A percentile compares a stretch with the other conserved stretches of the same genome.
Evolutionary conservation across 352 stramenopile genomes (phyloP).

Genomic region (Globisporangium cederbergense): DNA sequence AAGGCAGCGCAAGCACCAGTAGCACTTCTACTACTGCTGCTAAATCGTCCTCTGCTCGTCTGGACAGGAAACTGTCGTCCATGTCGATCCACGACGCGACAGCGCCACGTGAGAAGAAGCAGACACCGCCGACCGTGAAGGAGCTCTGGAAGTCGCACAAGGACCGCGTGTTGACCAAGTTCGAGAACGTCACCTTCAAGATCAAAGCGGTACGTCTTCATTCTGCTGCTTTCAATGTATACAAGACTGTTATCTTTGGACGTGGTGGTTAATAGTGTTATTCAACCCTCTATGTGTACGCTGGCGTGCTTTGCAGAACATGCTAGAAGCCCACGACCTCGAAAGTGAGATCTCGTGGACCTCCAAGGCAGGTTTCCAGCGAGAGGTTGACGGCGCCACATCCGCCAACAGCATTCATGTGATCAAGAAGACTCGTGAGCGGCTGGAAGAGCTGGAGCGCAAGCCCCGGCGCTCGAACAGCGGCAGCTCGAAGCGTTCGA

Average conservation of each 20-base stretch:
- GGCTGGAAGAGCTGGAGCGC: constrained; percentile 62
- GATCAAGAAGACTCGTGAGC: constrained; percentile 65
- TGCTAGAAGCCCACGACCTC: constrained; percentile 72
- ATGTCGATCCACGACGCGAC: constrained; percentile 11
- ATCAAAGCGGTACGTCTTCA: constrained; percentile 55
- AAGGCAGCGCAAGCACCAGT: neutral
- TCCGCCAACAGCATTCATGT: constrained; percentile 30
- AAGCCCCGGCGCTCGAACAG: constrained; percentile 6
- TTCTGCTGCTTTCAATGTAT: neutral
- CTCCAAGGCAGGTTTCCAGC: constrained; percentile 37
- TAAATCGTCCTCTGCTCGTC: neutral
- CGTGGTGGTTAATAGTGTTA: neutral
- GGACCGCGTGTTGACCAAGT: constrained; percentile 61
- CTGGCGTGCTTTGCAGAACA: constrained; percentile 29
- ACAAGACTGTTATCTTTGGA: neutral
- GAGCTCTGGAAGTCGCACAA: constrained; percentile 66
- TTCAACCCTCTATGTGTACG: neutral
- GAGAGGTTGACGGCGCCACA: constrained; percentile 20
- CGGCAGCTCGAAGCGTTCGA: neutral
- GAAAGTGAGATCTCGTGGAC: constrained; percentile 52
- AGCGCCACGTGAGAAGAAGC: neutral
- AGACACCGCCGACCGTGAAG: constrained; percentile 38
- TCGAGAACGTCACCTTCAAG: constrained; percentile 60
- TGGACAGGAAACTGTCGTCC: constrained; percentile 5
- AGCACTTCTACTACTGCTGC: neutral